A percentile compares a stretch with the other conserved stretches of the same genome.
phyloP scores from a whole-genome alignment of 805 yeast genomes.

The Komagataella mondaviorum region DNA sequence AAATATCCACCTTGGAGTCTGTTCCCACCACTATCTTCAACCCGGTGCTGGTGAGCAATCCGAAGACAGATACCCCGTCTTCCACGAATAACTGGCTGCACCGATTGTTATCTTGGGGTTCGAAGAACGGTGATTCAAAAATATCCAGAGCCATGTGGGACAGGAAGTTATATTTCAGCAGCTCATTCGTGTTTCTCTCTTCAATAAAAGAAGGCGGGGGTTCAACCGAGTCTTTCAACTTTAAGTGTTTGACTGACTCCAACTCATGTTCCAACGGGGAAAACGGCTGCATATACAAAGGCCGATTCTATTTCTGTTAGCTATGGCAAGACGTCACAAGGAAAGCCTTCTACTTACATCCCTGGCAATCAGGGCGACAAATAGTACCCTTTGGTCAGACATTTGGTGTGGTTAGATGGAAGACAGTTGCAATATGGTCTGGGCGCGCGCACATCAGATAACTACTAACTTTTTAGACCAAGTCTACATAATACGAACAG shows the following conservation, averaged over 20 bases:
- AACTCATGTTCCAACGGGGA: slow-evolving; percentile 15
- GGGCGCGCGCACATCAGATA: not conserved
- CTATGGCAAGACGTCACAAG: not conserved
- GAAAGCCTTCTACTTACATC: slow-evolving; percentile 18
- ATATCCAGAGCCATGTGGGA: slow-evolving; percentile 70
- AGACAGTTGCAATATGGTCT: slow-evolving; percentile 10
- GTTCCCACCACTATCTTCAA: slow-evolving; percentile 51
- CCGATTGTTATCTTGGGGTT: slow-evolving; percentile 23
- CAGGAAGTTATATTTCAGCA: slow-evolving; percentile 51
- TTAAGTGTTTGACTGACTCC: not conserved
- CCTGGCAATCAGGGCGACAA: slow-evolving; percentile 45
- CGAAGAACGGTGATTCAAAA: slow-evolving; percentile 36
- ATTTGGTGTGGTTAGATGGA: not conserved
- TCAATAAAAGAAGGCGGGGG: slow-evolving; percentile 9
- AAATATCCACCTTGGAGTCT: slow-evolving; percentile 16
- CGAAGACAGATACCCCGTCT: slow-evolving; percentile 55
- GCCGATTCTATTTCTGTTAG: slow-evolving; percentile 25
- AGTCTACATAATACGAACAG: not conserved
- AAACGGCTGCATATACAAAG: slow-evolving; percentile 46
- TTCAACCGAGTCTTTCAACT: not conserved
- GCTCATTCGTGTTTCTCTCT: slow-evolving; percentile 23
- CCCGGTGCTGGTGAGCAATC: slow-evolving; percentile 57
- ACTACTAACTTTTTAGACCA: not conserved
- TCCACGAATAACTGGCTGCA: slow-evolving; percentile 45
- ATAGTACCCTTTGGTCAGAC: slow-evolving; percentile 17